Evolutionary conservation across 2,329 filamentous ascomycete species (phyloP).

Genomic region (Orbilia blumenaviensis): DNA sequence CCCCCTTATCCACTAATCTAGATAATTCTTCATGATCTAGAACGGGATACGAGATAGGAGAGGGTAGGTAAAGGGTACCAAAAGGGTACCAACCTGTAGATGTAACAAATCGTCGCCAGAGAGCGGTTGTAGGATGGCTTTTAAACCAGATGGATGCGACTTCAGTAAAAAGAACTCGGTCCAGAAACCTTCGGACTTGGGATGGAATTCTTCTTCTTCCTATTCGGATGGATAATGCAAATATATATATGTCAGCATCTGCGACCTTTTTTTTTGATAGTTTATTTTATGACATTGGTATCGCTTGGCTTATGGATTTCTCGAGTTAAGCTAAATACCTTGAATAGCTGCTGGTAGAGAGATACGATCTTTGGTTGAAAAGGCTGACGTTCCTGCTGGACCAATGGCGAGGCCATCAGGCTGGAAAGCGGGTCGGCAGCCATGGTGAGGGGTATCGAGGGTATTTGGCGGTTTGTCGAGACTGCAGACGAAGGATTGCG

Average conservation of each 20-base stretch:
- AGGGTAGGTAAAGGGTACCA: neutral
- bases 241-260: neutral
- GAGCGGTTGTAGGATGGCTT: slow-evolving; percentile 74
- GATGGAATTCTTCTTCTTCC: slow-evolving; percentile 69
- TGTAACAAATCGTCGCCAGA: slow-evolving; percentile 78
- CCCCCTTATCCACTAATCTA: neutral
- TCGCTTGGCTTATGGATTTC: no score
- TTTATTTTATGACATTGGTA: no score
- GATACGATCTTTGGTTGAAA: slow-evolving; percentile 95
- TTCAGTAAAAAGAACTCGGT: slow-evolving; percentile 90
- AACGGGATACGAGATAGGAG: neutral
- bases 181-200: slow-evolving; percentile 92
- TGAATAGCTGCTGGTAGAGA: slow-evolving; percentile 86
- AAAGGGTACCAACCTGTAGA: slow-evolving; percentile 67
- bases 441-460: slow-evolving; percentile 28
- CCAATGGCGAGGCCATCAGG: slow-evolving; percentile 76
- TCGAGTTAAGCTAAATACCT: slow-evolving; percentile 67
- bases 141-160: slow-evolving; percentile 76
- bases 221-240: slow-evolving; percentile 5
- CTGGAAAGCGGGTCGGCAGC: slow-evolving; percentile 31
- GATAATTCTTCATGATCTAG: neutral
- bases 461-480: slow-evolving; percentile 5
- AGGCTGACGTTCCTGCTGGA: slow-evolving; percentile 87
- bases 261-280: no score
- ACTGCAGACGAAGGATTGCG: slow-evolving; percentile 5